A percentile compares a stretch with the other conserved stretches of the same genome.
These are phyloP conservation scores for Kodamaea derodonti DNA, from an alignment of 1,139 yeast genomes.

Conservation along the genomic window DNA sequence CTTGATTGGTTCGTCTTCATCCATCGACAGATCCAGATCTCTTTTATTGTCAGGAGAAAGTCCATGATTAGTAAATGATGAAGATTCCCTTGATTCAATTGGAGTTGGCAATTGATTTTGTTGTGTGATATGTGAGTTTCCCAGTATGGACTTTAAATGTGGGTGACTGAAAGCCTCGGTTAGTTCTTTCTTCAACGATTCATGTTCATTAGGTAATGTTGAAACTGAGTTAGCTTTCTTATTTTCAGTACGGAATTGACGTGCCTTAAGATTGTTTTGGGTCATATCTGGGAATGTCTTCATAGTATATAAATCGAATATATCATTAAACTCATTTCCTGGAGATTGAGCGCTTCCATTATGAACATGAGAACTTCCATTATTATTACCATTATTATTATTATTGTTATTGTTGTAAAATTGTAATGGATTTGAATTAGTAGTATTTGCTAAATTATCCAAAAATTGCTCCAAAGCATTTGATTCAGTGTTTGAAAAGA, in stretches of 20 bases:
- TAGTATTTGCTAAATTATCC: slow-evolving; percentile 40
- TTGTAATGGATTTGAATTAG: slow-evolving; percentile 26
- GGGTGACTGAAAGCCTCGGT: slow-evolving; percentile 37
- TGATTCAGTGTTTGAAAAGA: slow-evolving; percentile 43
- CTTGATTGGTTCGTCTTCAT: slow-evolving; percentile 13
- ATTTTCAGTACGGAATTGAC: background rate
- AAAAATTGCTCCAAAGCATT: slow-evolving; percentile 43
- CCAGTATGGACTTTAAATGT: slow-evolving; percentile 11
- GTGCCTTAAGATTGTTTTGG: slow-evolving; percentile 3
- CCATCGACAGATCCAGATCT: slow-evolving; percentile 10
- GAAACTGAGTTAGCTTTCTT: slow-evolving; percentile 5
- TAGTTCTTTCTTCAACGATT: slow-evolving; percentile 27
- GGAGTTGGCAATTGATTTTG: slow-evolving; percentile 32
- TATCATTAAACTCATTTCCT: slow-evolving; percentile 13
- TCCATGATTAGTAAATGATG: slow-evolving; percentile 5
- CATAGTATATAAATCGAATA: slow-evolving; percentile 32
- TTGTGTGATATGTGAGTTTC: slow-evolving; percentile 2
- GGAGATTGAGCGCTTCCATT: slow-evolving; percentile 5
- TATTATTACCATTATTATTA: background rate
- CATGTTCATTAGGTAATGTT: slow-evolving; percentile 11
- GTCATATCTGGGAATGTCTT: slow-evolving; percentile 14
- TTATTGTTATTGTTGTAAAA: slow-evolving; percentile 20
- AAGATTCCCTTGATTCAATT: slow-evolving; percentile 25
- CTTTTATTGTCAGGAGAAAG: slow-evolving; percentile 5
- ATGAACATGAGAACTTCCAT: background rate